Evolutionary conservation across 345 rosid species (phyloP), one percentile per base, ranked within the genome.

Genomic region (Melaleuca alternifolia): DNA sequence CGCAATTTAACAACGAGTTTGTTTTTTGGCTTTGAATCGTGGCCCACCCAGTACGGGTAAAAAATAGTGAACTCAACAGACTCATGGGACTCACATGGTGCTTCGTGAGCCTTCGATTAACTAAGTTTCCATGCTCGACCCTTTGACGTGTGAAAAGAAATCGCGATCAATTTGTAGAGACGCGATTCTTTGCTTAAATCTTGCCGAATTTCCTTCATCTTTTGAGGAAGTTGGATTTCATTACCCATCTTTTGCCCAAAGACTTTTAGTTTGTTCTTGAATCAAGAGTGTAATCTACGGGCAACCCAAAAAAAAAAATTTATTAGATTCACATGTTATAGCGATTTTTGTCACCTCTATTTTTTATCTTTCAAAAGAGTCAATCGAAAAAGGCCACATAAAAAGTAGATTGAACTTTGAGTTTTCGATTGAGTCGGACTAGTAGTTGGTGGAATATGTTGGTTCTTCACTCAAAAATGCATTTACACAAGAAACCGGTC

Each of bases 41-140:
- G 1, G 1, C 20, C 0, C 3, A 1, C 1, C 1, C 1, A 9
- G 6, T 18, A 33, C 2, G 37, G 1, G 1, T 71, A 0, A 5
- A 9, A 33, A 71, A 23, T 9, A 41, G 6, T 37, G 23, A 71
- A 33, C 79, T 71, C 37, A 33, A 71, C 0, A 0, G 2, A 6
- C 11, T 65, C 13, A 16, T 33, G 13, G 33, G 10, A 65, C 12
- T 65, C 18, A 9, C 1, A 16, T 1, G 23, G 0, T 65, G 2
- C 33, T 65, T 18, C 6, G 4, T 1, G 3, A 33, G 44, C 6
- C 3, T 65, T 65, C 6, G 33, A 65, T 16, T 65, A 16, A 65
- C 12, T 1, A 2, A 65, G 23, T 65, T 11, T 33, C 5, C 18
- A 14, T 16, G 11, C 11, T 0, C 7, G 6, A 62, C 5, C 3